Conservation (phyloP, 345 rosid species). For the Diplotaxis tenuifolia region DNA sequence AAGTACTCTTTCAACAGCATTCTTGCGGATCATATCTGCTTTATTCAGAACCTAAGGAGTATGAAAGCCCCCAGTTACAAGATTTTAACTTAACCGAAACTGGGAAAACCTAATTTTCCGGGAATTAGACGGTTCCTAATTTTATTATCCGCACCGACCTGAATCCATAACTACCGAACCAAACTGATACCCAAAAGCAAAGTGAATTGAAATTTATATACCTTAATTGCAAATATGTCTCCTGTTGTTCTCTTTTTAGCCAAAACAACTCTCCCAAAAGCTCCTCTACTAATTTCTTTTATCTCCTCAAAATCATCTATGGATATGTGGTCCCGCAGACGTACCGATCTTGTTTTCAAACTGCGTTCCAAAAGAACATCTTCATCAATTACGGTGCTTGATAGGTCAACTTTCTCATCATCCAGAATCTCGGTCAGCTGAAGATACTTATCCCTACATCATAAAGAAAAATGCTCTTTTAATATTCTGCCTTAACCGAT, state of each 20-base stretch:
- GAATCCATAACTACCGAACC: background rate
- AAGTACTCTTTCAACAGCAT: background rate
- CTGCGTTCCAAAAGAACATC: constrained; percentile 76
- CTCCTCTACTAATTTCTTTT: constrained; percentile 85
- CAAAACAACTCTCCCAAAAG: constrained; percentile 86
- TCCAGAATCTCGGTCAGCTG: constrained; percentile 74
- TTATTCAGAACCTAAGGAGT: background rate
- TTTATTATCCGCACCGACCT: background rate
- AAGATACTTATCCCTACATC: constrained; percentile 80
- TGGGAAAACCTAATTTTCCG: background rate
- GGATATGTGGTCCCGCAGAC: constrained; percentile 75
- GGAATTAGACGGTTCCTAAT: background rate
- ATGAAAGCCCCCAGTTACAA: constrained; percentile 14
- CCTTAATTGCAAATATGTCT: constrained; percentile 95
- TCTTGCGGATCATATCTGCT: background rate
- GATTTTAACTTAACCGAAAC: background rate
- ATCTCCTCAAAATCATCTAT: constrained; percentile 84
- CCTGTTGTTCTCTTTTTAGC: constrained; percentile 91
- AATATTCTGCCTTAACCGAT: background rate
- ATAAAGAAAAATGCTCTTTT: constrained; percentile 1
- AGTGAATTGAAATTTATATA: constrained; percentile 15
- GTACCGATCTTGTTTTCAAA: constrained; percentile 77
- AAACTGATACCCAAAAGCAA: background rate
- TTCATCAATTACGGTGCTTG: constrained; percentile 78
- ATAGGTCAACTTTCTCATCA: constrained; percentile 68